Evolutionary conservation across 2,329 filamentous ascomycete species (phyloP).

Genomic region (Xylaria sp.): DNA sequence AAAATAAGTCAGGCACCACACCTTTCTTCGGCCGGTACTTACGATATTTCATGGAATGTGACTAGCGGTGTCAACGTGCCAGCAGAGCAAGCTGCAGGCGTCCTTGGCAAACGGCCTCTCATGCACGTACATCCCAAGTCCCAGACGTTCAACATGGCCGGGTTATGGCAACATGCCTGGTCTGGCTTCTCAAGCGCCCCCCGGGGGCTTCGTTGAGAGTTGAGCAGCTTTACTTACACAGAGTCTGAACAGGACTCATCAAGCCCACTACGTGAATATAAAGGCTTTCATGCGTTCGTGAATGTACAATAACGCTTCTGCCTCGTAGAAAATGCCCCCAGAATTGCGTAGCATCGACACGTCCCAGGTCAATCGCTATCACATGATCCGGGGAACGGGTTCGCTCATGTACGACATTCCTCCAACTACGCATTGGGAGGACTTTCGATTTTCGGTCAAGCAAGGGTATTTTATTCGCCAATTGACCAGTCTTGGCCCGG

Average conservation of each 20-base stretch:
- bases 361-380: conserved; percentile 22
- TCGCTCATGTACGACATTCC: conserved; percentile 27
- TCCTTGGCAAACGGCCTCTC: conserved; percentile 19
- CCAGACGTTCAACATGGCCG: conserved; percentile 3
- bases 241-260: conserved; percentile 1
- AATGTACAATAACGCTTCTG: conserved; percentile 3
- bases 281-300: conserved; percentile 19
- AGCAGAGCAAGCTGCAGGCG: conserved; percentile 22
- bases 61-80: conserved; percentile 13
- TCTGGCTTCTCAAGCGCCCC: conserved; percentile 2
- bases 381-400: conserved; percentile 27
- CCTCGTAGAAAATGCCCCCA: conserved; percentile 20
- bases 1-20: not conserved
- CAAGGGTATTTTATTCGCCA: conserved; percentile 30
- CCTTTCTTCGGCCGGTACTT: not conserved
- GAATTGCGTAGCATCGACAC: conserved; percentile 16
- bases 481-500: conserved; percentile 23
- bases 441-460: conserved; percentile 26
- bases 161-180: not conserved
- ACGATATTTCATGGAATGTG: conserved; percentile 2
- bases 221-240: conserved; percentile 5
- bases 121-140: conserved; percentile 19
- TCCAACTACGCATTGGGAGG: conserved; percentile 24
- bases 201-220: conserved; percentile 1
- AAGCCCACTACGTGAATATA: conserved; percentile 13